Conservation (phyloP, 1,139 yeast genomes). For the Scheffersomyces stambukii region DNA sequence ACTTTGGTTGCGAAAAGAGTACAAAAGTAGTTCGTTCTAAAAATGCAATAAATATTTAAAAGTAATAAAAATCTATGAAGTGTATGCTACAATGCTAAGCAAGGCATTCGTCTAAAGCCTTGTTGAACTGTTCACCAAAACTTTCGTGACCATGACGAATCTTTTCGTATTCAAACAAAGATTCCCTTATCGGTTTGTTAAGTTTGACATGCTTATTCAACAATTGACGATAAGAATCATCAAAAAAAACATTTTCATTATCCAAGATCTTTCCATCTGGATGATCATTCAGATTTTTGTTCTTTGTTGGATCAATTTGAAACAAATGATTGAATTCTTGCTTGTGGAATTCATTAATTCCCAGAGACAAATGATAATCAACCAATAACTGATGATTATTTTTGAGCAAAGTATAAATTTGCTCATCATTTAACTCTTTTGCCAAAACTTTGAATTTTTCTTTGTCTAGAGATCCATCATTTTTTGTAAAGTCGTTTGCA, state of each 20-base stretch:
- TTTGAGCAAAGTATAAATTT: constrained; percentile 12
- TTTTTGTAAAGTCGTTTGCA: constrained; percentile 16
- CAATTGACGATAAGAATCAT: constrained; percentile 5
- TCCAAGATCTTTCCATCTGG: constrained; percentile 6
- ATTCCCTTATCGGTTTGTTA: constrained; percentile 24
- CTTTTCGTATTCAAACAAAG: constrained; percentile 24
- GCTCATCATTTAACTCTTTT: constrained; percentile 15
- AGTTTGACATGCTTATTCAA: constrained; percentile 15
- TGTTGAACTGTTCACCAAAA: constrained; percentile 1
- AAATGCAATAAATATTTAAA: no score
- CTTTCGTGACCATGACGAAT: constrained; percentile 4
- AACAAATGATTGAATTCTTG: constrained; percentile 14
- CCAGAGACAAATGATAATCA: constrained; percentile 15
- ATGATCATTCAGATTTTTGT: constrained; percentile 6
- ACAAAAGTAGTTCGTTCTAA: no score
- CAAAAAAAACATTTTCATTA: not conserved
- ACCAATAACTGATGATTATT: constrained; percentile 13
- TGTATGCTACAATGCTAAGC: no score
- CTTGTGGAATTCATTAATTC: constrained; percentile 14
- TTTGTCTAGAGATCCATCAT: constrained; percentile 3
- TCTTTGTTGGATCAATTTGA: constrained; percentile 4
- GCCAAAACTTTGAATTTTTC: constrained; percentile 3
- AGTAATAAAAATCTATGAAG: no score
- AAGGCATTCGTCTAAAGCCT: not conserved
- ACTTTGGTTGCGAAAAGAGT: no score